Base-by-base conservation (phyloP, 2,329 filamentous ascomycete genomes). In the Ascocoryne sarcoides region DNA sequence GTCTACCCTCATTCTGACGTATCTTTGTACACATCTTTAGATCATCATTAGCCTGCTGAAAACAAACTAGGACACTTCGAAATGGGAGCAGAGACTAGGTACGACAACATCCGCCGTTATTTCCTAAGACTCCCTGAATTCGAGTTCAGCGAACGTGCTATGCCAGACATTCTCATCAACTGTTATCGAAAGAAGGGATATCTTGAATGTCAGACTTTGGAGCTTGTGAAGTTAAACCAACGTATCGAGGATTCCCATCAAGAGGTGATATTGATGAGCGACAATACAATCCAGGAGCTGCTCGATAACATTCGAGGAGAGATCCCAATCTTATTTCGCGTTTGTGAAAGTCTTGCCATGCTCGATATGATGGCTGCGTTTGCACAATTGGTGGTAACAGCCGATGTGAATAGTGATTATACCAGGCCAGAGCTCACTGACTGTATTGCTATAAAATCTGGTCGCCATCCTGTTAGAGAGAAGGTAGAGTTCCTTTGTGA, bases 281-380 rank as follows among this genome's bases (percentile, higher is more conserved):
- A 95, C 57, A 71, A 75, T 33, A 77, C 83, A 2, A 72, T 95
- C 9, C 76, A 85, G 47, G 64, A 75, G 9, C 68, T 98, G 2
- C 75, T 93, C 12, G 68, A 75, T 12, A 68, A 78, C n/a, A 71
- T 95, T n/a, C 75, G 84, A 23, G 65, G 68, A 1, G 74, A 87
- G 44, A 77, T 89, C 15, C 79, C 83, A 0, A 66, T 70, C 3
- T 67, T 98, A 0, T 95, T 95, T 63, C 80, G 80, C 40, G 76
- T 93, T 30, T 92, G 86, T 50, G 89, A 96, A 59, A 81, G 84
- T 10, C 76, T 96, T 48, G 86, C 84, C 2, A 73, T 94, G 54
- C 68, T 95, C 1, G 92, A 98, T 60, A 90, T 95, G 82, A 68
- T 93, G 19, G 65, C 77, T 1, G 75, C 82, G 0, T 93, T 94